Base-by-base conservation (phyloP, 345 rosid genomes). In the Draba incana region DNA sequence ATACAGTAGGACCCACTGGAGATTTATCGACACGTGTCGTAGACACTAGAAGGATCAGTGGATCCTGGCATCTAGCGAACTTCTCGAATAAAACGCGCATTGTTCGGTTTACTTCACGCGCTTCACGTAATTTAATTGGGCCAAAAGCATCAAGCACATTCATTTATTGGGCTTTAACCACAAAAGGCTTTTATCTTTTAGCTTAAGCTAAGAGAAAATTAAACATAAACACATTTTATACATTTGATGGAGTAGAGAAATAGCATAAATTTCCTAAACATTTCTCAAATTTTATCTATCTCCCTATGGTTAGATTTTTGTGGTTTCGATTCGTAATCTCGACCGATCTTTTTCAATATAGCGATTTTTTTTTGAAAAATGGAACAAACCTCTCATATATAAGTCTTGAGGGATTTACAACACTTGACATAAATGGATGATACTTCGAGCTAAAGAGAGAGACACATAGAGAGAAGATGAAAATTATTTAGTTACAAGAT, bases 351-450 rank as follows among this genome's bases (percentile, higher is more conserved):
- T 28, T 5, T 8, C 35, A 0, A 31, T 31, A 31, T 31, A 1
- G 35, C 35, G n/a, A n/a, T n/a, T n/a, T n/a, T n/a, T n/a, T n/a
- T n/a, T n/a, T n/a, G n/a, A n/a, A n/a, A 45, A 46, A 24, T 38
- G 47, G 28, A 63, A 63, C 0, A 16, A 33, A 48, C 71, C 57
- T 65, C 68, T 74, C 77, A 74, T 46, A 74, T 66, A 68, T 57
- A 66, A 66, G 72, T 74, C 68, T 67, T 67, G 77, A 66, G 68
- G 62, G 57, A 49, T 64, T 66, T 73, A 73, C 68, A 66, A 66
- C 72, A 72, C 60, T 31, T 3, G 61, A 57, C 77, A 65, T 72
- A 72, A 50, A 74, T 66, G 77, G 72, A 67, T 59, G 68, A 51
- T 10, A 58, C 25, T 30, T 57, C 33, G 31, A 55, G 24, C 71